Base-by-base conservation (phyloP, 768 basidiomycete species). In the Cystobasidium onofrii region DNA sequence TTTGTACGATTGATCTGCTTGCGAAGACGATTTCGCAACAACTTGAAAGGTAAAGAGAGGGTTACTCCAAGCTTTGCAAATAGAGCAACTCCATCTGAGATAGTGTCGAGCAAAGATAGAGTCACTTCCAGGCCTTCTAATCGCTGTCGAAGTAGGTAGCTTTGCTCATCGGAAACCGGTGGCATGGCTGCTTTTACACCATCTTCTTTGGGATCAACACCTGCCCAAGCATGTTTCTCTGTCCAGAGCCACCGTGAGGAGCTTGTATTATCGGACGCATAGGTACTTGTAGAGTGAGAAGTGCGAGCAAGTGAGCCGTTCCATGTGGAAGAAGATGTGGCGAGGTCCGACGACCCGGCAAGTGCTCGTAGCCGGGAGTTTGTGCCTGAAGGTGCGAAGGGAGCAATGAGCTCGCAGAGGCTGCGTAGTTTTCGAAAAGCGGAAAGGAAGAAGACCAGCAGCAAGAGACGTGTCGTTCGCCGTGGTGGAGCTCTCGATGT, bases 171-270 rank as follows among this genome's bases (percentile, higher is more conserved):
- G 10, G 69, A 71, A 18, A 31, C 52, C 9, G 69, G 69, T 18
- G 69, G 69, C 33, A 71, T 43, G 25, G 34, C 69, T 12, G 69
- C 55, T 18, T 67, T 52, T 1, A 23, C 10, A 4, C 39, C 25
- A 9, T 41, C 50, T 20, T 67, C 20, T 7, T 46, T 67, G 1
- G 46, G 27, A 43, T 41, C 41, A 2, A 60, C 31, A 36, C 29
- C 69, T 60, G 69, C 69, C 69, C 69, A 71, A 31, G 69, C 52
- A 29, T 71, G 69, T 36, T 36, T 71, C 36, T 71, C 52, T 9
- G 69, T 60, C 69, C 69, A 71, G 9, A 57, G 33, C 69, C 69
- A 71, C 18, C 55, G 9, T 20, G 69, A 54, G 15, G 27, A 34
- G 27, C 69, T 71, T 10, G 54, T 55, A 33, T 33, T 71, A 18